Base-by-base conservation (phyloP, 202 grass and related monocot species). In the Zoysia matrella region DNA sequence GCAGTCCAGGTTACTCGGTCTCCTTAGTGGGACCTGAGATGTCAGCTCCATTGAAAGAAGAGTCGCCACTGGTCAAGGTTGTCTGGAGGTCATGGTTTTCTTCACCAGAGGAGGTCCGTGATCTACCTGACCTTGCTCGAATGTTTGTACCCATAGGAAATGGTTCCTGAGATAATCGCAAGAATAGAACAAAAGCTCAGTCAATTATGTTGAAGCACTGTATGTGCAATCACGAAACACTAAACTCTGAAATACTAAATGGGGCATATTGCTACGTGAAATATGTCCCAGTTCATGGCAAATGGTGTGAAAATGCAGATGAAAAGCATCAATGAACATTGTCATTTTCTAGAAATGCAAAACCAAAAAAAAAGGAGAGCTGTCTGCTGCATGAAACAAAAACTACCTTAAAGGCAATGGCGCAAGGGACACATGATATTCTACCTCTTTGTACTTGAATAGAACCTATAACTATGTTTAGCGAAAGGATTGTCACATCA, bases 141-240 rank as follows among this genome's bases (percentile, higher is more conserved):
- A 94, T 89, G 51, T 91, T 97, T 73, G 80, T 39, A 61, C 92
- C 92, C 95, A 97, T 89, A 47, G 92, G 95, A 66, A 97, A 97
- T 43, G 95, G 95, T 83, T 97, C 95, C 95, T 97, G 69, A 14
- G 67, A 82, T 36, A 18, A 73, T 52, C 7, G 45, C 30, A 45
- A 47, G n/a, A 67, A 14, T 65, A 69, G 39, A 22, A 43, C 14
- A 74, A 47, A 46, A 43, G 63, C 45, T 68, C 55, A 83, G 50
- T 54, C 44, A 43, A 57, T 30, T 30, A 15, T 11, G 56, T 77
- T 44, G 15, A 63, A 65, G 10, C 50, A 80, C 5, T 71, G 48
- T 11, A 56, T 13, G 52, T 12, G 75, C n/a, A 62, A 71, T n/a
- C 22, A 48, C 13, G 47, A 47, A 76, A 12, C 5, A 16, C 6